phyloP scores from a whole-genome alignment of 148 eudicot genomes.

The Drosera capensis region DNA sequence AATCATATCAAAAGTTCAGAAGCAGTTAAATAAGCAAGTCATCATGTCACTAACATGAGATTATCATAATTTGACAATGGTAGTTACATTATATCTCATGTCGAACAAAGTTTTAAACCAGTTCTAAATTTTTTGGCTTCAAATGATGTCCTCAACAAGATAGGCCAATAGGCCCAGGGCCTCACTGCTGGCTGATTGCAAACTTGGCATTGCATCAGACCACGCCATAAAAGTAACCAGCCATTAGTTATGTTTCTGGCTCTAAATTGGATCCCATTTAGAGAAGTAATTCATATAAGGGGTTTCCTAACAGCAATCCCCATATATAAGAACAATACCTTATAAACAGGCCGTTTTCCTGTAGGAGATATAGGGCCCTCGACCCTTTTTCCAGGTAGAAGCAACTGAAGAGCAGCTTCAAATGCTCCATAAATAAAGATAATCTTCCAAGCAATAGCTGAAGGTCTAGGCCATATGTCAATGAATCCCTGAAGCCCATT shows the following conservation, averaged over 20 bases:
- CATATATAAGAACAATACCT: constrained; percentile 44
- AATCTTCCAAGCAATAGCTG: constrained; percentile 64
- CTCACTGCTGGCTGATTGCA: too few species aligned
- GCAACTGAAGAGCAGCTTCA: constrained; percentile 83
- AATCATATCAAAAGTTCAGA: constrained; percentile 1
- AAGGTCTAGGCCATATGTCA: constrained; percentile 78
- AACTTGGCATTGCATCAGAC: too few species aligned
- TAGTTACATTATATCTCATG: too few species aligned
- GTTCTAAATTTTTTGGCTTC: too few species aligned
- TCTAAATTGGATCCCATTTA: neutral
- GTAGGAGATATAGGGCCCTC: constrained; percentile 90
- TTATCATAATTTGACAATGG: too few species aligned
- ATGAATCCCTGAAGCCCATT: constrained; percentile 57
- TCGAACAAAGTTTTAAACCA: too few species aligned
- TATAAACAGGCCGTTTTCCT: constrained; percentile 82
- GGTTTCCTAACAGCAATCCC: too few species aligned
- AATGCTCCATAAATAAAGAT: constrained; percentile 72
- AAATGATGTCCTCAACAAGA: too few species aligned
- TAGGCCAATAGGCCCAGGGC: too few species aligned
- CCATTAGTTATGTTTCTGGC: too few species aligned
- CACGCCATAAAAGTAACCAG: too few species aligned
- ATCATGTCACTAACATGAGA: too few species aligned
- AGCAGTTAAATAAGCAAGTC: neutral
- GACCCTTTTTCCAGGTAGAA: constrained; percentile 77
- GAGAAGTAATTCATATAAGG: neutral